Base-by-base conservation (phyloP, 1,284 basidiomycete genomes). In the Ustilago xerochloae region DNA sequence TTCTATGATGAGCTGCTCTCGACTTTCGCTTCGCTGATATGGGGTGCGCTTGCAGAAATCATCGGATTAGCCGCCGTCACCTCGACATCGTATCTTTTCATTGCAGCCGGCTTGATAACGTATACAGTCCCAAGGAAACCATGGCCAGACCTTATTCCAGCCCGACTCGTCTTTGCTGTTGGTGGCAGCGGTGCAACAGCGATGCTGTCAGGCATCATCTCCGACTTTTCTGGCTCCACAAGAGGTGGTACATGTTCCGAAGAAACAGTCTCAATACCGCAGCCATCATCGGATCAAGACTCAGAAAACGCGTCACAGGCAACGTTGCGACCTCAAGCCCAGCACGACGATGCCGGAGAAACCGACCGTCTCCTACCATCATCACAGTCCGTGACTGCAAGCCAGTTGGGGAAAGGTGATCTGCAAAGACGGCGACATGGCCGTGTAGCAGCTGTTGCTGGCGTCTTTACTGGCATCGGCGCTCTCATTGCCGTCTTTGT, bases 1-100 rank as follows among this genome's bases (percentile, higher is more conserved):
- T 78, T 79, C 36, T 71, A 67, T 35, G 77, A 79, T 51, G 77
- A 79, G 51, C 68, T 76, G 6, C 64, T 76, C n/a, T 76, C 74
- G 24, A 65, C 70, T 2, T 52, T 74, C 28, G 56, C 53, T 13
- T 75, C 70, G 9, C 67, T 78, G 15, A 41, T 79, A 24, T 79
- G 77, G 77, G 77, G 77, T 6, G 68, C 75, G 2, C 47, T 67
- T 1, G 72, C 72, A 7, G 77, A 79, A 58, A 49, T 78, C 16
- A 16, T 58, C 18, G 75, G 75, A 4, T 55, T 69, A 6, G 56
- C 57, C 22, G 36, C 60, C 16, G 75, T 79, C n/a, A 71, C 76
- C 0, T 58, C 69, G 7, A 38, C 55, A 1, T 70, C 70, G 3
- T 79, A 78, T 47, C 24, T 63, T 16, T 75, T 79, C 51, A 63